phyloP scores from a whole-genome alignment of 225 moss, liverwort and hornwort species.

The Thuidium tamariscinum region DNA sequence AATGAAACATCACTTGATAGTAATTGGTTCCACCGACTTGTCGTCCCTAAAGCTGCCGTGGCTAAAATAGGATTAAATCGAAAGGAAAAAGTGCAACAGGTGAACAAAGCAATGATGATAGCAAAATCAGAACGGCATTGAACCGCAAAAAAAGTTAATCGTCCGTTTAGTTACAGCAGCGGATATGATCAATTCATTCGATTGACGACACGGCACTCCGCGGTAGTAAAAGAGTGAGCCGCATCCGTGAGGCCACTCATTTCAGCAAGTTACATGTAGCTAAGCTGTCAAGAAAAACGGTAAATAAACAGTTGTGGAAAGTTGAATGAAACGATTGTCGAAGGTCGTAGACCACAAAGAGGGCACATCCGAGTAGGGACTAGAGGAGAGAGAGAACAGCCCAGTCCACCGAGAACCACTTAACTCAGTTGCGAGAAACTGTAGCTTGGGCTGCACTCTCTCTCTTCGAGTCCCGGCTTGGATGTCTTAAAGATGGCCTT shows the following conservation, averaged over 20 bases:
- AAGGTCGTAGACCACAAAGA: background rate
- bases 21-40: background rate
- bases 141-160: background rate
- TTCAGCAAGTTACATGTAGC: background rate
- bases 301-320: background rate
- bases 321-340: background rate
- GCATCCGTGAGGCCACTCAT: background rate
- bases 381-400: slow-evolving; percentile 67
- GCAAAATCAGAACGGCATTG: background rate
- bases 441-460: slow-evolving; percentile 63
- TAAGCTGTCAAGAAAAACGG: background rate
- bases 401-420: background rate
- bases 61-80: background rate
- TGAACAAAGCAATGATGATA: background rate
- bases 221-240: background rate
- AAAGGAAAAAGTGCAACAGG: background rate
- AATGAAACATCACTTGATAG: background rate
- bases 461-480: slow-evolving; percentile 60
- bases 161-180: background rate
- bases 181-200: background rate
- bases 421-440: background rate
- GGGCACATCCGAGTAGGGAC: slow-evolving; percentile 21
- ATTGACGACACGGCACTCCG: background rate
- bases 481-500: background rate
- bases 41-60: background rate